Evolutionary conservation across 805 yeast species (phyloP), one percentile per base, ranked within the genome.

Genomic region (Lachancea sp.): DNA sequence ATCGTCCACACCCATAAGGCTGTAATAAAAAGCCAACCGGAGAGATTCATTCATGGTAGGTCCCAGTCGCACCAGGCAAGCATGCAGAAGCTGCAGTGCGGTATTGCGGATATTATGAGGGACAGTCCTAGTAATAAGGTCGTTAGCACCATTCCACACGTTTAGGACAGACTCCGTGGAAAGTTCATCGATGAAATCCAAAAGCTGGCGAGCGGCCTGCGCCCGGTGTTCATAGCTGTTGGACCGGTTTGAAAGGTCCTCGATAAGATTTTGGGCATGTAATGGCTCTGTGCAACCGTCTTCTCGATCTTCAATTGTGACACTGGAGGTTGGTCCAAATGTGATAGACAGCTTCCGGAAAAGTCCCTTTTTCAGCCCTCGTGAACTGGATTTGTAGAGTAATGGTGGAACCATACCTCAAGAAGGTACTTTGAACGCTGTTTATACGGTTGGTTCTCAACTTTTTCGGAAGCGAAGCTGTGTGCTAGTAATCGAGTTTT

Each of bases 81-180:
- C 21, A 9, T 16, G 25, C 34, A 39, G 22, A 12, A 39, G 29
- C n/a, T 28, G n/a, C 16, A 39, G 23, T 0, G 80, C 78, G 1
- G 73, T 71, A 23, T 71, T 60, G 20, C 80, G 58, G 13, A 61
- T 65, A 1, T 56, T 41, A 16, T 50, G 52, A n/a, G 55, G 58
- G 23, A 52, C 56, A 2, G 57, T 55, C 0, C 63, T 55, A 5
- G 64, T 64, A 37, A 83, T 68, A 56, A 80, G 60, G 37, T 71
- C 75, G 44, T 74, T 65, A 0, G 82, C 80, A 38, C 78, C 62
- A 56, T 80, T 77, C 96, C 96, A 86, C 1, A 85, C 68, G 46
- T 83, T 88, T 0, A 85, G 78, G 3, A 84, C 69, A 2, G 82
- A 72, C 0, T 80, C 68, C 2, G 78, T 70, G 3, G 79, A 65